Conservation (phyloP, 2,329 filamentous ascomycete species). For the Exophiala mesophila region DNA sequence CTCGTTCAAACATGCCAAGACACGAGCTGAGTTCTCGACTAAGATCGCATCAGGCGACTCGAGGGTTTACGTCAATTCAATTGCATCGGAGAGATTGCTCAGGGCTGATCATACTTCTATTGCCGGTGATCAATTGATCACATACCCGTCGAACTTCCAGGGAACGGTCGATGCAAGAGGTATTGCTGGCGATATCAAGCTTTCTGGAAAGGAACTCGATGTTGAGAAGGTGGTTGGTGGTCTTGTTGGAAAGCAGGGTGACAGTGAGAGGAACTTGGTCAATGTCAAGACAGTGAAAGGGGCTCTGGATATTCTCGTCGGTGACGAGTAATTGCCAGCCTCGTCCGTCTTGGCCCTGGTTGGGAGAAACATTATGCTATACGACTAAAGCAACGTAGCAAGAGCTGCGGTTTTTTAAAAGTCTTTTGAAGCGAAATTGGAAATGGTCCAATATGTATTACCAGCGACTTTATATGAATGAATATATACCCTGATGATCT, state of each 20-base stretch:
- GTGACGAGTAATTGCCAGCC: slow-evolving; percentile 14
- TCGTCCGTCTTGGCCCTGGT: too few relatives aligned
- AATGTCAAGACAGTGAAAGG: slow-evolving; percentile 16
- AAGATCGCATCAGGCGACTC: slow-evolving; percentile 13
- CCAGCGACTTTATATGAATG: too few relatives aligned
- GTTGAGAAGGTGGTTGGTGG: slow-evolving; percentile 19
- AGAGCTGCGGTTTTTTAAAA: too few relatives aligned
- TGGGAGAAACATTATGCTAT: too few relatives aligned
- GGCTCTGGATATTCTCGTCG: slow-evolving; percentile 17
- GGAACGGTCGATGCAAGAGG: slow-evolving; percentile 18
- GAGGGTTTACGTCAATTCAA: slow-evolving; percentile 16
- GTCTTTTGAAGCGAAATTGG: too few relatives aligned
- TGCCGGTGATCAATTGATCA: slow-evolving; percentile 17
- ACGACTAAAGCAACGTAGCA: too few relatives aligned
- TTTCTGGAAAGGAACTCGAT: slow-evolving; percentile 16
- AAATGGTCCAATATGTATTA: too few relatives aligned
- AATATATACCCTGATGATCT: too few relatives aligned
- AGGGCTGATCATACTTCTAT: slow-evolving; percentile 10
- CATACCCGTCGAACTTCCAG: slow-evolving; percentile 18
- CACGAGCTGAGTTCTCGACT: slow-evolving; percentile 13
- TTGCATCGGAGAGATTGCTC: slow-evolving; percentile 13
- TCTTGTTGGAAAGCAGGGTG: slow-evolving; percentile 12
- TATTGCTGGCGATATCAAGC: slow-evolving; percentile 14
- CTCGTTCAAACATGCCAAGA: slow-evolving; percentile 10
- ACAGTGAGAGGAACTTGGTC: slow-evolving; percentile 12